Conservation (phyloP, 2,329 filamentous ascomycete genomes). For the Aspergillus pseudonomiae region DNA sequence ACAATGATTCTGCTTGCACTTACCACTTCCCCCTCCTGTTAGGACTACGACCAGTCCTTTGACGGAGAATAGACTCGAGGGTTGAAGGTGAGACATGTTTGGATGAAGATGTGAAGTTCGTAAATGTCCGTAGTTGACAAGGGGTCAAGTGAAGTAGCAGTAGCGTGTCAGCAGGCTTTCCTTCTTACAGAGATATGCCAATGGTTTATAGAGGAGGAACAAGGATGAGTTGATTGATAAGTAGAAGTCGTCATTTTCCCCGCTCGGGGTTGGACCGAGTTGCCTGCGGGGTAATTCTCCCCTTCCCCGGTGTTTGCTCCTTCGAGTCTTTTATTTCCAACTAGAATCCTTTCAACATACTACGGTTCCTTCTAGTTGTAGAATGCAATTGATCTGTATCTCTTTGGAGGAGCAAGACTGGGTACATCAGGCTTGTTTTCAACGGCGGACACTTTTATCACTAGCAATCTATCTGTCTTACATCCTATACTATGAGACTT, state of each 20-base stretch:
- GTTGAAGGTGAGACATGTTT: conserved; percentile 35
- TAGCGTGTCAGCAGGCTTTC: background rate
- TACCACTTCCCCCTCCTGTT: conserved; percentile 58
- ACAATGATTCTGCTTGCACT: conserved; percentile 9
- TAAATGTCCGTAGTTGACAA: background rate
- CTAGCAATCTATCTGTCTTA: too few relatives aligned
- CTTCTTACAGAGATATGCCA: background rate
- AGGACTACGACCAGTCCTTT: conserved; percentile 56
- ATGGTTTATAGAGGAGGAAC: background rate
- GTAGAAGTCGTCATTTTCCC: background rate
- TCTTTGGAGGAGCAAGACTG: background rate
- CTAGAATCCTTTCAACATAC: too few relatives aligned
- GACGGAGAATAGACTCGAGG: conserved; percentile 52
- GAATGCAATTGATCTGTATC: background rate
- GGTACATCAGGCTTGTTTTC: background rate
- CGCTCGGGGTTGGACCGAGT: background rate
- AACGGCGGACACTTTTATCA: background rate
- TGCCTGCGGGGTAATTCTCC: background rate
- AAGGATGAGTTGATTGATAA: conserved; percentile 3
- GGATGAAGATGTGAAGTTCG: background rate
- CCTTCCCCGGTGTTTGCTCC: background rate
- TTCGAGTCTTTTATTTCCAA: background rate
- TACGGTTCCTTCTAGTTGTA: background rate
- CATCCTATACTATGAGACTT: too few relatives aligned
- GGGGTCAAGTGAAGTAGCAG: background rate